Evolutionary conservation across 2,329 filamentous ascomycete genomes (phyloP).

Genomic region (Penicillium oxalicum): DNA sequence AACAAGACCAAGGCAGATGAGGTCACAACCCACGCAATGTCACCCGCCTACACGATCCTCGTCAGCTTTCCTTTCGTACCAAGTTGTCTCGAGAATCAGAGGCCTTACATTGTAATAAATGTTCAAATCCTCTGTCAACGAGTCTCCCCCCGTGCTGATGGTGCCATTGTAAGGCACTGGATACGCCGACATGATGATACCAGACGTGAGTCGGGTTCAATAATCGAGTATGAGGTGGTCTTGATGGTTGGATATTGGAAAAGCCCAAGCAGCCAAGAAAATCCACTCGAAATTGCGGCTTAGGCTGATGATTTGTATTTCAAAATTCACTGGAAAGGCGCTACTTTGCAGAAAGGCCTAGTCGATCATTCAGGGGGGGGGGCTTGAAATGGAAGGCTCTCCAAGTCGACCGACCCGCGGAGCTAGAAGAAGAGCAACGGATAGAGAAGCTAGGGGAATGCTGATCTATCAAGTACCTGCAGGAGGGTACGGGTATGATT

Average conservation of each 20-base stretch:
- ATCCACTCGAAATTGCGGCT: too few relatives aligned
- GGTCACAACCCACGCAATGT: conserved; percentile 75
- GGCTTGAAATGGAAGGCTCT: background rate
- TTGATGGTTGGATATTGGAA: background rate
- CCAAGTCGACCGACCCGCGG: conserved; percentile 1
- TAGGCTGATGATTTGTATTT: too few relatives aligned
- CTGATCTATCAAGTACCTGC: conserved; percentile 19
- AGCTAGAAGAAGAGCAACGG: background rate
- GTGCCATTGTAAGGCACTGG: conserved; percentile 60
- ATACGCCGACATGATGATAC: conserved; percentile 29
- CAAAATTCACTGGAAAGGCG: too few relatives aligned
- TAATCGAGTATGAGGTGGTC: background rate
- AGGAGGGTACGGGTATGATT: conserved; percentile 19
- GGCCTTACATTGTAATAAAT: conserved; percentile 62
- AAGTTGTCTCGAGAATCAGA: background rate
- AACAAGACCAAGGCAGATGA: conserved; percentile 74
- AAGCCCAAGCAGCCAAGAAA: background rate
- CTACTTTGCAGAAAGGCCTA: too few relatives aligned
- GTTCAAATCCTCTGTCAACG: conserved; percentile 67
- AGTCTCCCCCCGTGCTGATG: conserved; percentile 58
- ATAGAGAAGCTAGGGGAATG: conserved; percentile 6
- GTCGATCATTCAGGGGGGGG: too few relatives aligned
- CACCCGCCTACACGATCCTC: conserved; percentile 55
- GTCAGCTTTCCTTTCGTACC: background rate
- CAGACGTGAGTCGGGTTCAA: background rate